Percentiles rank a stretch among this genome's conserved stretches.
Evolutionary conservation across 495 filamentous ascomycete genomes (phyloP).

Genomic region (Penicillium maclennaniae): DNA sequence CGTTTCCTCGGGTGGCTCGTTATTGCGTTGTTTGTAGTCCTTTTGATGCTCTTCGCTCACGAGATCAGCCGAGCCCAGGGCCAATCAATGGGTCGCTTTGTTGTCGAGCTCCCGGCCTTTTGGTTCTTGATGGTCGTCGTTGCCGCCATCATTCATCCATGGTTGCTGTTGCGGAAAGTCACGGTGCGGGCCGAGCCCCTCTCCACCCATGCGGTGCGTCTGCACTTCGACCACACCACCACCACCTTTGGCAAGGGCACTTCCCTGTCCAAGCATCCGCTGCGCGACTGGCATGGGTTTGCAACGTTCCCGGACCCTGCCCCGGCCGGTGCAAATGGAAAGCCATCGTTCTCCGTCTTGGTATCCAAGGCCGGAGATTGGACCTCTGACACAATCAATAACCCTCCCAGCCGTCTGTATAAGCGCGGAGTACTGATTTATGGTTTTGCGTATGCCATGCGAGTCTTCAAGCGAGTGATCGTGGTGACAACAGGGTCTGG

Average conservation of each 20-base stretch:
- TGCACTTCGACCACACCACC: constrained; percentile 61
- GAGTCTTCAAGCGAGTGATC: constrained; percentile 63
- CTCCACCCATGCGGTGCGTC: constrained; percentile 65
- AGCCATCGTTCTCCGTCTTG: constrained; percentile 58
- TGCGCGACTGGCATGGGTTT: constrained; percentile 80
- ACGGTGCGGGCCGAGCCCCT: constrained; percentile 58
- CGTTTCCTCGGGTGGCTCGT: constrained; percentile 53
- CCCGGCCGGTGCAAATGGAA: constrained; percentile 7
- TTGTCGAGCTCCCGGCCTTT: constrained; percentile 40
- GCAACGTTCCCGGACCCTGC: constrained; percentile 60
- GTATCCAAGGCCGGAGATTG: constrained; percentile 84
- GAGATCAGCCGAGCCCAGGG: constrained; percentile 27
- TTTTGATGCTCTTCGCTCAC: constrained; percentile 36
- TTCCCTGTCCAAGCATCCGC: constrained; percentile 48
- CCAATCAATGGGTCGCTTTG: constrained; percentile 28
- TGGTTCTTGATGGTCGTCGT: constrained; percentile 41
- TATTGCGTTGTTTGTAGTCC: constrained; percentile 45
- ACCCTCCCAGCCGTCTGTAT: constrained; percentile 50
- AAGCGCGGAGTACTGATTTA: constrained; percentile 52
- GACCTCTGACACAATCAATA: constrained; percentile 61
- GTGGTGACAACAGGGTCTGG: constrained; percentile 82
- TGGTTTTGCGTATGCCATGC: constrained; percentile 70
- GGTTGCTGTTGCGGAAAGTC: constrained; percentile 45
- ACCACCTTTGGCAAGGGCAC: constrained; percentile 45
- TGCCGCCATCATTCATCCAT: constrained; percentile 40